These are phyloP conservation scores for Magnaporthiopsis poae DNA, from an alignment of 2,329 filamentous ascomycete genomes.

Conservation along the genomic window DNA sequence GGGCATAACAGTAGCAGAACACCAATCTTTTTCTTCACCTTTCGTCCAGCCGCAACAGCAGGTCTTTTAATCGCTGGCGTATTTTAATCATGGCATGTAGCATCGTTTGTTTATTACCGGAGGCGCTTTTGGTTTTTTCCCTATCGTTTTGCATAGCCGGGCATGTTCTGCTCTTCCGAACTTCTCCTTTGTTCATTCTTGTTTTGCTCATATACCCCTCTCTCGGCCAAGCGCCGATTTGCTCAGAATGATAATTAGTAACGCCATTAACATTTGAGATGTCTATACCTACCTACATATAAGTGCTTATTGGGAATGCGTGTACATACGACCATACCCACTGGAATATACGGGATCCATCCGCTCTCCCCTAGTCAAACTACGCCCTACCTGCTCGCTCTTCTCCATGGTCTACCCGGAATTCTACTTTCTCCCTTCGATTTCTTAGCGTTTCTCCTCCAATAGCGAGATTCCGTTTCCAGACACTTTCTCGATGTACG, in stretches of 20 bases:
- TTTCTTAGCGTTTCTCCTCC: too few species aligned
- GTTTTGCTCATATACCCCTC: slow-evolving; percentile 2
- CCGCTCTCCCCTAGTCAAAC: too few species aligned
- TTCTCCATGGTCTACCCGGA: too few species aligned
- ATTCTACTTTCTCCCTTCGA: too few species aligned
- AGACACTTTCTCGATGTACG: too few species aligned
- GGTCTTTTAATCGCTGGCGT: background rate
- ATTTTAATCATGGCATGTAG: slow-evolving; percentile 1
- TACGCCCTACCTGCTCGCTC: too few species aligned
- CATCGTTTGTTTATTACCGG: slow-evolving; percentile 1
- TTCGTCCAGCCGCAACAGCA: background rate
- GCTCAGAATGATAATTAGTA: background rate
- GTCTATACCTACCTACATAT: too few species aligned
- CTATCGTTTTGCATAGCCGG: background rate
- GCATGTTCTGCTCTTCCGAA: background rate
- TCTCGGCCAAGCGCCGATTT: background rate
- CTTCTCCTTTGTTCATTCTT: background rate
- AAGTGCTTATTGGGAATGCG: too few species aligned
- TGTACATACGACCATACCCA: too few species aligned
- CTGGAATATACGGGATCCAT: too few species aligned
- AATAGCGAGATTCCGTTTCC: too few species aligned
- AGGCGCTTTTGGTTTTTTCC: background rate
- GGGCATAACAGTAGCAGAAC: background rate
- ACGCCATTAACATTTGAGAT: too few species aligned
- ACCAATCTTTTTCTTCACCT: background rate